Evolutionary conservation across 305 asterid species (phyloP), one percentile per base, ranked within the genome.

Genomic region (Nicotiana rustica): DNA sequence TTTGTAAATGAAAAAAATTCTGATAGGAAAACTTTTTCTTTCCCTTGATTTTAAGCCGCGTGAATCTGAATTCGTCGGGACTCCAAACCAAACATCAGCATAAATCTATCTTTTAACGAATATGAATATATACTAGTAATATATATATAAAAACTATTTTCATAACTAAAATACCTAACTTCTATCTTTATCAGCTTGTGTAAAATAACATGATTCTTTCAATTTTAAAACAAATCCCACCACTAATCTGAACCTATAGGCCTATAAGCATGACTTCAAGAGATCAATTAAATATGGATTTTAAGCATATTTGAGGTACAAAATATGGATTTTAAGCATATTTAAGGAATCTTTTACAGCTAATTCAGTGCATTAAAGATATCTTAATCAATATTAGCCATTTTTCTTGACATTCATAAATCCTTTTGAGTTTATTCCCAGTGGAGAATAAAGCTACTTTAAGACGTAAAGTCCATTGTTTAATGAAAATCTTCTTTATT

Each of bases 391-490:
- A 35, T 35, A 25, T 35, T 5, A 25, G 68, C 19, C 57, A 71
- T 47, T 84, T 71, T 62, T 35, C 44, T 62, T 80, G 31, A 64
- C 31, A n/a, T 71, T 55, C 12, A 33, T 35, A 47, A 49, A 60
- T 29, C 73, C 31, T 41, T 61, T 71, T 52, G 57, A 8, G 4
- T n/a, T 80, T 52, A 35, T 77, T 47, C 69, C 56, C 12, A 67
- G 84, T 76, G 82, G 84, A 77, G 87, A 84, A 84, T 84, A 84
- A 84, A 76, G 84, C 71, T 36, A 68, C 56, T 68, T 68, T 31
- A 68, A n/a, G 4, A 36, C 56, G 56, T 68, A 36, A 49, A 78
- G 78, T 56, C 64, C 68, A 17, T 38, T 33, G 41, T 76, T 65
- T 66, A 55, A 0, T 31, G 67, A 66, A 83, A 35, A 10, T 29